A percentile compares a stretch with the other conserved stretches of the same genome.
These are phyloP conservation scores for Nelumbo lutea DNA, from an alignment of 164 flowering plant species.

Conservation along the genomic window DNA sequence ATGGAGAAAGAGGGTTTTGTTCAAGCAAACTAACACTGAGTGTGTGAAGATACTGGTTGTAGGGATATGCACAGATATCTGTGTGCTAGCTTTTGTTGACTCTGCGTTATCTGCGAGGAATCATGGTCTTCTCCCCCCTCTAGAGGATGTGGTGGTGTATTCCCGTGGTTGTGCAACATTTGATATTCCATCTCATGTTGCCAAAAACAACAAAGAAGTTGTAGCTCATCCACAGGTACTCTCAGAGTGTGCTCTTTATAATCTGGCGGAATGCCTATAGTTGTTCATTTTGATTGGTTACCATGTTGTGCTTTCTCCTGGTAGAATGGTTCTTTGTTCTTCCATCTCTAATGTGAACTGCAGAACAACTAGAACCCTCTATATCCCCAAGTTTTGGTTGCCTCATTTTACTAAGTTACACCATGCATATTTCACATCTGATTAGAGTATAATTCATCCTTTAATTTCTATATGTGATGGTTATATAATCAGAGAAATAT, in stretches of 20 bases:
- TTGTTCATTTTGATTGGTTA: neutral
- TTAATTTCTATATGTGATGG: too few species aligned
- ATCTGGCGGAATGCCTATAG: neutral
- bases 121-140: constrained; percentile 56
- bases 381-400: neutral
- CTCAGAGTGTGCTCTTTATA: neutral
- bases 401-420: neutral
- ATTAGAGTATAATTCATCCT: too few species aligned
- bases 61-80: constrained; percentile 93
- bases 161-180: constrained; percentile 83
- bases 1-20: neutral
- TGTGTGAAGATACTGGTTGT: constrained; percentile 69
- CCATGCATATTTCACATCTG: neutral
- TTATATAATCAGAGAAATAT: too few species aligned
- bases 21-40: constrained; percentile 3
- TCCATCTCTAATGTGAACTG: neutral
- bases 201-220: constrained; percentile 41
- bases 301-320: neutral
- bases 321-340: neutral
- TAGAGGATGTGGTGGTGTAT: constrained; percentile 75
- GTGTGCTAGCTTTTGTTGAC: constrained; percentile 81
- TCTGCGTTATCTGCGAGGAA: constrained; percentile 79
- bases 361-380: neutral
- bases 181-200: constrained; percentile 66
- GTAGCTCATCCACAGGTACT: constrained; percentile 87